Base-by-base conservation (phyloP, 1,284 basidiomycete genomes). In the Fomitopsis schrenkii region DNA sequence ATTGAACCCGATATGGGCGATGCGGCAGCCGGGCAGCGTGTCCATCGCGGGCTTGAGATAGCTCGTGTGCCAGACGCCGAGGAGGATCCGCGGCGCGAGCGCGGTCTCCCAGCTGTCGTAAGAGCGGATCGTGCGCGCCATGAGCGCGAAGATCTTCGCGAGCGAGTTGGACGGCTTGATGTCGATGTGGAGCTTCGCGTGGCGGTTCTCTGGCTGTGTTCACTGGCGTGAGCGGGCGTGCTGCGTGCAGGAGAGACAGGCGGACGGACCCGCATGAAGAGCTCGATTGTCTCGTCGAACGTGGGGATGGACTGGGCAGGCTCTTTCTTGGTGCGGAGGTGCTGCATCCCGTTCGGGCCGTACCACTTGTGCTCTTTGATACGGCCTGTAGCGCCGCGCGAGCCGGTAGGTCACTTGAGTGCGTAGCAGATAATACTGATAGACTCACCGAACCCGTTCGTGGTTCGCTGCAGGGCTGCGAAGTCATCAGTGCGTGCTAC, bases 121-220 rank as follows among this genome's bases (percentile, higher is more conserved):
- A 15, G 80, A 74, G 30, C 85, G 81, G 61, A 99, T 87, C 62
- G 87, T 82, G 46, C 76, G 76, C 75, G 93, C 84, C 87, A 99
- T 95, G 55, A 98, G 81, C n/a, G 79, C 75, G 78, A 98, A 99
- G 44, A 99, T 83, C 42, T 86, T 85, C 56, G 86, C 86, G 0
- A 97, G 95, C 68, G 97, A 86, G 73, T 97, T 98, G 70, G 94
- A 89, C 42, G 92, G 87, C 76, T 99, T 98, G 72, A 97, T 92
- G 74, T 98, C 95, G 63, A 98, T 85, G 75, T 97, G 93, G 72
- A 98, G 91, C 67, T 88, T 88, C 71, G 94, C 89, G 68, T 95
- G 91, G 22, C 76, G 80, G 76, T 96, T 95, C 73, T 93, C 91
- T 36, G 91, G 88, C 92, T 94, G 62, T 19, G 22, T 22, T 22